Evolutionary conservation across 257 asterid genomes (phyloP).

Genomic region (Linaria vulgaris): DNA sequence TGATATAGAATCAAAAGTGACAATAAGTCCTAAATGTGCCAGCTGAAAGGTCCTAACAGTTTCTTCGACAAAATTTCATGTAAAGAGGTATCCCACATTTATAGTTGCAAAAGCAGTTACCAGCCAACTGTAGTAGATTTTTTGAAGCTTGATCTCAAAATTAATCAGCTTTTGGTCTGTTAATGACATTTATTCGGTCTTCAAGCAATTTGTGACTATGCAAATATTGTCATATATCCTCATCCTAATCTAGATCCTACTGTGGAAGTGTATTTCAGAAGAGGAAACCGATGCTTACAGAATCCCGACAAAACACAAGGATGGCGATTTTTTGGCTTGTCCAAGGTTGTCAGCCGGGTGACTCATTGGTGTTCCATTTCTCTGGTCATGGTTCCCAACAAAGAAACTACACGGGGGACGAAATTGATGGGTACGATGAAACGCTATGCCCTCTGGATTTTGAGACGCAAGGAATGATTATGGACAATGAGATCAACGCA

Average conservation of each 20-base stretch:
- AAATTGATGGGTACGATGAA: conserved; percentile 82
- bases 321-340: conserved; percentile 91
- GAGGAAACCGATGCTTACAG: conserved; percentile 74
- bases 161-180: neutral
- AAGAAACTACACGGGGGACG: conserved; percentile 77
- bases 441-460: conserved; percentile 83
- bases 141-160: neutral
- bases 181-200: neutral
- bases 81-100: neutral
- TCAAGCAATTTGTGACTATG: neutral
- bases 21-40: neutral
- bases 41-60: neutral
- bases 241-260: neutral
- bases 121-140: neutral
- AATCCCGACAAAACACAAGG: conserved; percentile 84
- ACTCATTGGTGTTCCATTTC: conserved; percentile 77
- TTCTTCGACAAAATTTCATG: neutral
- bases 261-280: conserved; percentile 49
- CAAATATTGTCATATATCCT: neutral
- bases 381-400: conserved; percentile 94
- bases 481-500: conserved; percentile 78
- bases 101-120: neutral
- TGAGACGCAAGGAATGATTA: conserved; percentile 73
- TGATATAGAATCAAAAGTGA: conserved; percentile 8
- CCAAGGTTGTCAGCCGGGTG: conserved; percentile 84